Conservation (phyloP, 176 grass and related monocot genomes). For the Coix lacrymajobi region DNA sequence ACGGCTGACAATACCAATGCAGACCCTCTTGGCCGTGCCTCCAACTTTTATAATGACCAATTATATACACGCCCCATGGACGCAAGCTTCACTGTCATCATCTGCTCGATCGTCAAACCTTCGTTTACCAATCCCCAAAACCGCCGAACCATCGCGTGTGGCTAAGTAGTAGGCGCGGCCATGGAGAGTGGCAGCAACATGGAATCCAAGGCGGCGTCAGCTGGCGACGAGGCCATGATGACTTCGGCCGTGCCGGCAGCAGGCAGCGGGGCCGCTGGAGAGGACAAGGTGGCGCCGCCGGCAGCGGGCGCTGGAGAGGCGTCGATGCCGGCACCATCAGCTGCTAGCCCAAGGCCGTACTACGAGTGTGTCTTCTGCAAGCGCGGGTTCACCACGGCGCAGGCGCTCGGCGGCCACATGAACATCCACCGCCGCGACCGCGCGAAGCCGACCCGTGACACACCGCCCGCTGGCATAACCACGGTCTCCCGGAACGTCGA, state of each 20-base stretch:
- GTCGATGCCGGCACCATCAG: neutral
- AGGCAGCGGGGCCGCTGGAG: neutral
- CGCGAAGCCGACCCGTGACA: slow-evolving; percentile 4
- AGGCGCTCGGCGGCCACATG: slow-evolving; percentile 70
- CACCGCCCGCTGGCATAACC: neutral
- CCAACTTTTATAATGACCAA: neutral
- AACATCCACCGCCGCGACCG: slow-evolving; percentile 66
- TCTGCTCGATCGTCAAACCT: neutral
- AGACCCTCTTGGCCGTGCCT: slow-evolving; percentile 22
- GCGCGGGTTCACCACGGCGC: slow-evolving; percentile 63
- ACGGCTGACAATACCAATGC: slow-evolving; percentile 34
- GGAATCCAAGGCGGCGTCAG: slow-evolving; percentile 18
- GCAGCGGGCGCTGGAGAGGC: neutral
- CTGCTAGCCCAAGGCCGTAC: slow-evolving; percentile 22
- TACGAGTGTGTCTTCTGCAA: slow-evolving; percentile 74
- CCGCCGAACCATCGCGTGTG: neutral
- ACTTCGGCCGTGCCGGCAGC: neutral
- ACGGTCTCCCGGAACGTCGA: slow-evolving; percentile 4
- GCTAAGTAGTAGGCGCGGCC: neutral
- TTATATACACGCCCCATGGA: neutral
- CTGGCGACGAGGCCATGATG: slow-evolving; percentile 10
- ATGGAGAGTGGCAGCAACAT: slow-evolving; percentile 24
- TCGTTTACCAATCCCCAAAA: slow-evolving; percentile 32
- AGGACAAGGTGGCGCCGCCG: neutral
- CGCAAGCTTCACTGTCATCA: slow-evolving; percentile 14